Evolutionary conservation across 73 alveolate genomes (phyloP), one percentile per base, ranked within the genome.

Genomic region (Tetrahymena elliotti): DNA sequence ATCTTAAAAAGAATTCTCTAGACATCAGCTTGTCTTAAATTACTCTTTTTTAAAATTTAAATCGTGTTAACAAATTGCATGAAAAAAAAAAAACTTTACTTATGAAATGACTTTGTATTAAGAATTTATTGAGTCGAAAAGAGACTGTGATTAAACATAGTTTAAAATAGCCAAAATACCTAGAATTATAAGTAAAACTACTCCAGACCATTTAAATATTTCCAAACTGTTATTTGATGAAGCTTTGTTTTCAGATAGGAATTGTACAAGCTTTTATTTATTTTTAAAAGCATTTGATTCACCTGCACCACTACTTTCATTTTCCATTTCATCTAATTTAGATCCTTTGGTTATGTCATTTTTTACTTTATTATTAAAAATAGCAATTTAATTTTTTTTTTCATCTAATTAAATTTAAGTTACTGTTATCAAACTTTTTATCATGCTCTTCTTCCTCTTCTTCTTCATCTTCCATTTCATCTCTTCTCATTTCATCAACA

Each of bases 171-270:
- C 96, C 31, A 94, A 92, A 12, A 94, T 53, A 34, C 93, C 95
- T 24, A 94, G 84, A 88, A 84, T 40, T 6, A 94, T 37, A 8
- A 94, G 68, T 31, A 94, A 35, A 7, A 52, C 24, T 38, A 93
- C 95, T 27, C 95, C 96, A 84, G 94, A 83, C 96, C 96, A 94
- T 84, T 94, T 88, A 88, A 94, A 94, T 52, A 94, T 36, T 52
- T 84, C 52, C 96, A 94, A 52, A 53, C 96, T 94, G 35, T 41
- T 83, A 35, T 94, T 52, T 53, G 47, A 35, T 40, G 93, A 94
- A 88, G 83, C 93, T 34, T 92, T 35, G 33, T 94, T 94, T 7
- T 94, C 96, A 33, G 83, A 40, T 11, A 94, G 47, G 35, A 94
- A 94, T 40, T 94, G 53, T 4, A 88, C 93, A 41, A 94, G 93